These are phyloP conservation scores for Populus alba DNA, from an alignment of 345 rosid species.

Conservation along the genomic window DNA sequence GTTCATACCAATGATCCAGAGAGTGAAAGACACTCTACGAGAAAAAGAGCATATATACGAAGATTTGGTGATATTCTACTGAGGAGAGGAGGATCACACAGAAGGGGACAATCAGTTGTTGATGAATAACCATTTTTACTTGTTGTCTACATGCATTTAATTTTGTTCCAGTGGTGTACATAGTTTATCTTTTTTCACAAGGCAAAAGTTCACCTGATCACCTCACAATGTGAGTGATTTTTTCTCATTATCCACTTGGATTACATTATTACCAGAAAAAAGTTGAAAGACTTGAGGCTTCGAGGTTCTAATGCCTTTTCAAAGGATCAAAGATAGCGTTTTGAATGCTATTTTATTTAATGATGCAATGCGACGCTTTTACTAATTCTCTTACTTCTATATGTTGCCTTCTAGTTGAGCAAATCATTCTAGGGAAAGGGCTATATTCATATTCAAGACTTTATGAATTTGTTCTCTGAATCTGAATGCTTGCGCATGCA, in stretches of 20 bases:
- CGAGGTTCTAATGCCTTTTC: no score
- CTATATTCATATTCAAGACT: no score
- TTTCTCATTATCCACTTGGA: not conserved
- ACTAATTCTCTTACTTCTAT: not conserved
- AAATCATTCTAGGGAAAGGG: no score
- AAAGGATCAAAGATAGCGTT: no score
- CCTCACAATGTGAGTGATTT: not conserved
- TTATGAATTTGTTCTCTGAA: no score
- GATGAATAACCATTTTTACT: not conserved
- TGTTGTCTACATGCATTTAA: not conserved
- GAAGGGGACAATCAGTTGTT: slow-evolving; percentile 31
- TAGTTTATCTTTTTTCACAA: not conserved
- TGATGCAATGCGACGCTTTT: not conserved
- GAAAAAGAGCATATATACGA: slow-evolving; percentile 65
- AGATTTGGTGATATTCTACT: slow-evolving; percentile 69
- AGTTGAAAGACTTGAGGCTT: no score
- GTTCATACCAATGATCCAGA: slow-evolving; percentile 51
- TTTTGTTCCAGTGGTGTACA: not conserved
- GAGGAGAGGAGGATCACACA: slow-evolving; percentile 42
- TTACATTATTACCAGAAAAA: not conserved
- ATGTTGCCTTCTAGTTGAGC: not conserved
- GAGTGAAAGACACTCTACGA: slow-evolving; percentile 47
- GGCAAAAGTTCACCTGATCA: not conserved
- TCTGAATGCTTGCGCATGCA: no score
- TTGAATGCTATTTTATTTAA: no score